Base-by-base conservation (phyloP, 2,329 filamentous ascomycete species). In the Trichoderma endophyticum region DNA sequence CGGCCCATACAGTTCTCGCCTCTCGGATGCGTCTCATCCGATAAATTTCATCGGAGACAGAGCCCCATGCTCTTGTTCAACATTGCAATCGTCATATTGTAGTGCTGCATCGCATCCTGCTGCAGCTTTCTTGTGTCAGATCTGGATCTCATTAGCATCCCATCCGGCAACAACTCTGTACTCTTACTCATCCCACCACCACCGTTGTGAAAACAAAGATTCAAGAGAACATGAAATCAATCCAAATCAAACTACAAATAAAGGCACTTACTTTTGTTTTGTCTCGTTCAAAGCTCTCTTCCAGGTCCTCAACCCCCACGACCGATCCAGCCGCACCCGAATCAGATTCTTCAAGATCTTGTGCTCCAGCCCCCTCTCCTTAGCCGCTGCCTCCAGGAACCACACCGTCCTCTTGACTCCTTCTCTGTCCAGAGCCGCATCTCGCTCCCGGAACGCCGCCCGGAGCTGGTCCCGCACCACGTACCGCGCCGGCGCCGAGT, bases 41-140 rank as follows among this genome's bases (percentile, higher is more conserved):
- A 32, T 2, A 5, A 18, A 28, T 36, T 18, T 83, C 79, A 89
- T 72, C 87, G 85, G 72, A 91, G 79, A 77, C 90, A 92, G 56
- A 93, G 78, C 1, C 88, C 87, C 90, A 94, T 90, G 7, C 86
- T 90, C 78, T 91, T 89, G 77, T 95, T 94, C 70, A 95, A 83
- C 91, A 92, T 92, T 21, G 85, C 86, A 62, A 95, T 79, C 8
- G 91, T 93, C 82, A 88, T 88, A 69, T 93, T 87, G 78, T 92
- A 93, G 76, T 91, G 87, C 61, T 85, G 83, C 78, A 86, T 91
- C 7, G 85, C 81, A 64, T 78, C 77, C 28, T 73, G 62, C 34
- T 76, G 73, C 56, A 77, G 73, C 51, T 75, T 59, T 54, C 74
- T 74, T 39, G 76, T 64, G 15, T 72, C 71, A 34, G 73, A 28